Percentiles rank a stretch among this genome's conserved stretches.
Evolutionary conservation across 2,329 filamentous ascomycete genomes (phyloP).

Genomic region (Arachnomyces sp.): DNA sequence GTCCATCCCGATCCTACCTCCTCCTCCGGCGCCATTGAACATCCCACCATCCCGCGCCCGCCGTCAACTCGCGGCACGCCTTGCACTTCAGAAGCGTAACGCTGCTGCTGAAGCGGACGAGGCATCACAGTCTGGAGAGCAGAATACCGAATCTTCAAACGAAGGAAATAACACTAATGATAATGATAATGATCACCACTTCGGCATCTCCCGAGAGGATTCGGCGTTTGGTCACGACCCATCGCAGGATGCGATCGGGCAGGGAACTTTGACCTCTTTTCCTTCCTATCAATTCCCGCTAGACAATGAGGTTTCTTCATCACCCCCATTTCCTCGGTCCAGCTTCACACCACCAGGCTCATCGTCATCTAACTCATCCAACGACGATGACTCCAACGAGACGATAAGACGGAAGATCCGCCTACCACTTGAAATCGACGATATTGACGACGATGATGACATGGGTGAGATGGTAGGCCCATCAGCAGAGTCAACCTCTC

Average conservation of each 20-base stretch:
- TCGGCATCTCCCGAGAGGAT: no score
- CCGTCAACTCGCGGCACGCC: slow-evolving; percentile 77
- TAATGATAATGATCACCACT: slow-evolving; percentile 17
- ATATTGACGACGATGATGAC: slow-evolving; percentile 43
- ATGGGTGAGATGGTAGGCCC: slow-evolving; percentile 42
- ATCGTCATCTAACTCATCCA: slow-evolving; percentile 34
- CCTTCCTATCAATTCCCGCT: slow-evolving; percentile 24
- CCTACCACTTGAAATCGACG: slow-evolving; percentile 50
- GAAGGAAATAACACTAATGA: slow-evolving; percentile 7
- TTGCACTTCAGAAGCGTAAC: slow-evolving; percentile 66
- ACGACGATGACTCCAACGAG: slow-evolving; percentile 31
- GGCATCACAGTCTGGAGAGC: slow-evolving; percentile 14
- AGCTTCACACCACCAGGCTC: slow-evolving; percentile 32
- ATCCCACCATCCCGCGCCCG: slow-evolving; percentile 79
- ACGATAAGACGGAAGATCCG: slow-evolving; percentile 35
- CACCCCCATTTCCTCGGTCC: slow-evolving; percentile 29
- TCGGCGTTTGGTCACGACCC: no score
- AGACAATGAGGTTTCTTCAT: slow-evolving; percentile 21
- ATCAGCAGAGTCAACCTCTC: slow-evolving; percentile 32
- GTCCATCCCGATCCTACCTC: slow-evolving; percentile 36
- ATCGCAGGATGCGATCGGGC: no score
- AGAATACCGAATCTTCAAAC: no score
- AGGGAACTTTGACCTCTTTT: slow-evolving; percentile 24
- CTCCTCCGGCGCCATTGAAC: slow-evolving; percentile 70
- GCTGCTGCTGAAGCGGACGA: slow-evolving; percentile 36